A percentile compares a stretch with the other conserved stretches of the same genome.
Conservation (phyloP, 1,284 basidiomycete species). For the Cerrena zonata region DNA sequence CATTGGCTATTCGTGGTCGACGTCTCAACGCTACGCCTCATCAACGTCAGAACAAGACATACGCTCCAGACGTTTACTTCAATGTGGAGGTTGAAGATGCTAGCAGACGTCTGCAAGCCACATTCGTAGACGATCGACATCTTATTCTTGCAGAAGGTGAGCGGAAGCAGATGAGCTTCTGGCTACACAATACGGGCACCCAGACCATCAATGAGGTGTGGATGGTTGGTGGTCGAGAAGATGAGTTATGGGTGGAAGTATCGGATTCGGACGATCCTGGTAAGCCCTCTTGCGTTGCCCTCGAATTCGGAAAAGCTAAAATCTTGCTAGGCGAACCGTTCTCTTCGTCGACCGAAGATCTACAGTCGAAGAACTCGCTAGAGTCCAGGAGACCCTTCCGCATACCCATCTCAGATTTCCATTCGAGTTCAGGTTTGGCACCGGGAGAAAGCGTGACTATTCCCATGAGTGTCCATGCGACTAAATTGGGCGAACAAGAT, state of each 20-base stretch:
- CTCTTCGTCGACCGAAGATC: slow-evolving; percentile 31
- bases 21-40: slow-evolving; percentile 65
- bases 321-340: neutral
- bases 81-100: slow-evolving; percentile 56
- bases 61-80: slow-evolving; percentile 57
- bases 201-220: slow-evolving; percentile 59
- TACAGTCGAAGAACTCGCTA: slow-evolving; percentile 50
- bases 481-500: slow-evolving; percentile 41
- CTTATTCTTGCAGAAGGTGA: slow-evolving; percentile 61
- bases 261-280: neutral
- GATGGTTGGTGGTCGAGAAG: slow-evolving; percentile 53
- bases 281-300: too few relatives aligned
- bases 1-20: slow-evolving; percentile 56
- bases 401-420: slow-evolving; percentile 36
- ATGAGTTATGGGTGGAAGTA: slow-evolving; percentile 52
- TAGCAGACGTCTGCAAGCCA: slow-evolving; percentile 50
- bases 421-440: slow-evolving; percentile 32
- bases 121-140: slow-evolving; percentile 48
- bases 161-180: slow-evolving; percentile 43
- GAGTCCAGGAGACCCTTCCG: slow-evolving; percentile 39
- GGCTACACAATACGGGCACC: slow-evolving; percentile 58
- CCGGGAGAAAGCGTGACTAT: slow-evolving; percentile 46
- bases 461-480: slow-evolving; percentile 49
- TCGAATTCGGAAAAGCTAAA: too few relatives aligned
- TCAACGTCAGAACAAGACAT: slow-evolving; percentile 59